Base-by-base conservation (phyloP, 495 filamentous ascomycete species). In the Neurospora sp. region DNA sequence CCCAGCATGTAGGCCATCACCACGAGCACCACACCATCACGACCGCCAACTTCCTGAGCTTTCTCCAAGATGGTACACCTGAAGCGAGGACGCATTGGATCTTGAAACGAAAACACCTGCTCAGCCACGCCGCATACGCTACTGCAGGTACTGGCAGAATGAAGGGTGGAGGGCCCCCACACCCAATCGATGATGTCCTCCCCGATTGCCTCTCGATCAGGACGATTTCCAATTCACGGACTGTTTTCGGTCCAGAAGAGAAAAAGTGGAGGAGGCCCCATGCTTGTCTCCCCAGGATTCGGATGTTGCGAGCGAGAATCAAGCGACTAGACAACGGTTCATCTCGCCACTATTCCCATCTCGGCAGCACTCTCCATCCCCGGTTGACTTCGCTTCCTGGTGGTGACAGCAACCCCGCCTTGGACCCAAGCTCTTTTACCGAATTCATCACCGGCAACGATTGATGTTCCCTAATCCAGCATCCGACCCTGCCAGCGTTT, bases 81-180 rank as follows among this genome's bases (percentile, higher is more conserved):
- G n/a, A 42, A 40, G 39, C 42, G 38, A 62, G 44, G 62, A 20
- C 35, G 73, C 14, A 46, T 73, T 20, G 41, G 37, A 71, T 74
- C 73, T 76, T 74, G 72, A 76, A 76, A 74, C 20, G 8, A 38
- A 70, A 40, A 70, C 31, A 60, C 44, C 31, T 40, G 73, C 75
- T 71, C 75, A 75, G 75, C 74, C 75, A 77, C 75, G 38, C 16
- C 39, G 35, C 71, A 60, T 41, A 74, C 49, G 75, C 75, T 77
- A 77, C 71, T 72, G 75, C 75, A 77, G 75, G 75, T 72, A 35
- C 54, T 8, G 27, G 14, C 54, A 66, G 6, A 4, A 66, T 66
- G 14, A 37, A 66, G 54, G 54, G 7, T 66, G 54, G 54, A 66
- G 54, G 49, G 54, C 71, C 35, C 31, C 71, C 62, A 37, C 23